phyloP scores from a whole-genome alignment of 345 rosid genomes.

The Gossypium ekmanianum region DNA sequence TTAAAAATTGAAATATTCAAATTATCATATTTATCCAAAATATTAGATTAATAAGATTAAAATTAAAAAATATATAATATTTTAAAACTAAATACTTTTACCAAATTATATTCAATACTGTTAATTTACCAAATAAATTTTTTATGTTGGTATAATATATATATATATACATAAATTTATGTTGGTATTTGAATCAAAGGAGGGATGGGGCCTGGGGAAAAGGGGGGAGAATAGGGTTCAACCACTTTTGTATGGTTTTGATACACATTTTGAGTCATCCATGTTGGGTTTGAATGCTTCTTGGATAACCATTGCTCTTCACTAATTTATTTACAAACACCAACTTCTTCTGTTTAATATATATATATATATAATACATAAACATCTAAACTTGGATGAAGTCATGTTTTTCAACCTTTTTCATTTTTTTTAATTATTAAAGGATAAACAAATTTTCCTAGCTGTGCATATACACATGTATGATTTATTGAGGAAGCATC shows the following conservation, averaged over 20 bases:
- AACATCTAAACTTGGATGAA: neutral
- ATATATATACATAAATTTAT: neutral
- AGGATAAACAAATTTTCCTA: neutral
- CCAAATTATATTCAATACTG: too few relatives aligned
- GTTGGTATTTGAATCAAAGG: slow-evolving; percentile 17
- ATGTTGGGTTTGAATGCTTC: slow-evolving; percentile 7
- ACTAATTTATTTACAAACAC: neutral
- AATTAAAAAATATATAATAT: too few relatives aligned
- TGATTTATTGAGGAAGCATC: neutral
- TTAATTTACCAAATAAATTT: too few relatives aligned
- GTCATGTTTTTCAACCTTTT: slow-evolving; percentile 2
- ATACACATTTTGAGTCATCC: neutral
- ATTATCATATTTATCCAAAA: too few relatives aligned
- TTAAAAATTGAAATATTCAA: too few relatives aligned
- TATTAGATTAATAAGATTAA: too few relatives aligned
- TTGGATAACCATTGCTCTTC: neutral
- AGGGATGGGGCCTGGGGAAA: slow-evolving; percentile 17
- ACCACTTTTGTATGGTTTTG: neutral
- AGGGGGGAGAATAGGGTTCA: neutral
- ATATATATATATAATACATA: neutral
- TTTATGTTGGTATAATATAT: neutral
- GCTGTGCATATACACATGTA: neutral
- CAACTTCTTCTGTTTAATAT: slow-evolving; percentile 8
- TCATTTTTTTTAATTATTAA: neutral
- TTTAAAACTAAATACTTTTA: too few relatives aligned